phyloP scores from a whole-genome alignment of 345 rosid genomes.

The Pistacia atlantica region DNA sequence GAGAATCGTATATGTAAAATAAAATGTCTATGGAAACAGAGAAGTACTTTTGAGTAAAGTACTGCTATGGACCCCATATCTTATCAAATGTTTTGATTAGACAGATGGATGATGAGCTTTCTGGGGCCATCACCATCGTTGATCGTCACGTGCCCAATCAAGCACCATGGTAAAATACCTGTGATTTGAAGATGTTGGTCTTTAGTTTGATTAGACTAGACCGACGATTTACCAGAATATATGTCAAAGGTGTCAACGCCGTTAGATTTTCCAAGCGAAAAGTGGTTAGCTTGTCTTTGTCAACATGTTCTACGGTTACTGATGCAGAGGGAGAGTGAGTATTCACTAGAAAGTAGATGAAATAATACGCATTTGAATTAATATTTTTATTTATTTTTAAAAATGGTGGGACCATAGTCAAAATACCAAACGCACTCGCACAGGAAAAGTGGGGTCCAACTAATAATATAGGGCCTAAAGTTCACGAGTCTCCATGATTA shows the following conservation, averaged over 20 bases:
- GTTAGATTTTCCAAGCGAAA: slow-evolving; percentile 30
- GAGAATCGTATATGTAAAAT: slow-evolving; percentile 3
- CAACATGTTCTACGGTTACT: slow-evolving; percentile 18
- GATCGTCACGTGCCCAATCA: slow-evolving; percentile 15
- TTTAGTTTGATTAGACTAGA: slow-evolving; percentile 36
- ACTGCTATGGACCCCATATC: slow-evolving; percentile 15
- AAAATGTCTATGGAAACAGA: slow-evolving; percentile 12
- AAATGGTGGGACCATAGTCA: not conserved
- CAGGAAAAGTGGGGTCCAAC: slow-evolving; percentile 16
- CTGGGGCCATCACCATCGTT: not conserved
- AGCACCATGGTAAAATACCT: slow-evolving; percentile 5
- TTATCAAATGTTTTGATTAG: slow-evolving; percentile 13
- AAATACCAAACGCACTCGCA: not conserved
- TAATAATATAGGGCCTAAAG: slow-evolving; percentile 1
- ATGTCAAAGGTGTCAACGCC: slow-evolving; percentile 47
- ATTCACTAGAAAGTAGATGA: not conserved
- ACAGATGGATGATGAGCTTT: slow-evolving; percentile 7
- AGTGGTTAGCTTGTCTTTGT: slow-evolving; percentile 43
- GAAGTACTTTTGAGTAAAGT: slow-evolving; percentile 20
- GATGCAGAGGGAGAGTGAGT: not conserved
- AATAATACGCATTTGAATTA: no score
- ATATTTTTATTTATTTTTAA: not conserved
- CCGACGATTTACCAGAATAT: slow-evolving; percentile 29
- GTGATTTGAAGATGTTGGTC: slow-evolving; percentile 24
- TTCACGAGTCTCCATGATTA: slow-evolving; percentile 13